Evolutionary conservation across 169 alveolate species (phyloP).

Genomic region (Theileria equi): DNA sequence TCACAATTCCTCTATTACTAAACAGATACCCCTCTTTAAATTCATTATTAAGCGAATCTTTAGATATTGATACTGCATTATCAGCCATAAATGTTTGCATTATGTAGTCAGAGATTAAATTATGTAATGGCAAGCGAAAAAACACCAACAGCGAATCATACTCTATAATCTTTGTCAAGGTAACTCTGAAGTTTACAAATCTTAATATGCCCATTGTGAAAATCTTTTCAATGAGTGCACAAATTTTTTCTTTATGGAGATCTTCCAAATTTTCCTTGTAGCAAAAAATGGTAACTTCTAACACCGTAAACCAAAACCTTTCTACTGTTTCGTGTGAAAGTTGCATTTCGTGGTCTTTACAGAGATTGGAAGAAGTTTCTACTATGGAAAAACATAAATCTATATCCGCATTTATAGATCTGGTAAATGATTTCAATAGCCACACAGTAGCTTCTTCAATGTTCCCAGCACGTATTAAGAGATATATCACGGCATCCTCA

Average conservation of each 20-base stretch:
- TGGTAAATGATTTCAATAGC: slow-evolving; percentile 19
- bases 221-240: slow-evolving; percentile 27
- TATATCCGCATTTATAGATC: slow-evolving; percentile 5
- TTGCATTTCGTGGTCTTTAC: slow-evolving; percentile 3
- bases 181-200: slow-evolving; percentile 24
- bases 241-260: neutral
- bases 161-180: slow-evolving; percentile 23
- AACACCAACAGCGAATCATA: slow-evolving; percentile 24
- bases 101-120: slow-evolving; percentile 29
- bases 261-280: neutral
- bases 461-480: slow-evolving; percentile 51
- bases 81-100: slow-evolving; percentile 41
- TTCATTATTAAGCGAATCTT: slow-evolving; percentile 22
- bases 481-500: slow-evolving; percentile 53
- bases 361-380: slow-evolving; percentile 18
- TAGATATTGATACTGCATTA: slow-evolving; percentile 28
- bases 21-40: slow-evolving; percentile 21
- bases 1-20: slow-evolving; percentile 36
- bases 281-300: neutral
- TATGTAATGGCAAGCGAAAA: slow-evolving; percentile 19
- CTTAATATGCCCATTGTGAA: slow-evolving; percentile 42
- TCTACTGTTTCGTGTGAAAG: slow-evolving; percentile 40
- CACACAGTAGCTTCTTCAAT: slow-evolving; percentile 26
- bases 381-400: slow-evolving; percentile 33
- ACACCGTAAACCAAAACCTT: slow-evolving; percentile 40